A percentile compares a stretch with the other conserved stretches of the same genome.
Evolutionary conservation across 805 yeast species (phyloP).

Genomic region (Candida manassasensis): DNA sequence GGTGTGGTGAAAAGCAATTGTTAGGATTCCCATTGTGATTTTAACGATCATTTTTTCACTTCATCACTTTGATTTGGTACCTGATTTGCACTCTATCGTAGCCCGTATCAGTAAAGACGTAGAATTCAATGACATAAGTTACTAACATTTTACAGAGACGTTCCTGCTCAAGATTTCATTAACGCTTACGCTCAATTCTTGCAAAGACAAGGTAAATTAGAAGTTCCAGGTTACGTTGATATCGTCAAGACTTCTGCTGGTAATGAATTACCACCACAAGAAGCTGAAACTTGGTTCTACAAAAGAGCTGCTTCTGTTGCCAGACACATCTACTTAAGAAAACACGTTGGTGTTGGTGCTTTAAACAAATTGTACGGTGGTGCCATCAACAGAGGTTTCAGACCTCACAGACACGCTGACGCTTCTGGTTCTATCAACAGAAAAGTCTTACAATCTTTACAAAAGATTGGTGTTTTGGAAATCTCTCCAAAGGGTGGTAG

Average conservation of each 20-base stretch:
- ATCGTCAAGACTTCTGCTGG: conserved; percentile 98
- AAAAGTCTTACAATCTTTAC: conserved; percentile 95
- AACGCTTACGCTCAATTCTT: conserved; percentile 99
- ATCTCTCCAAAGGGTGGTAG: conserved; percentile 98
- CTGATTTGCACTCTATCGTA: conserved; percentile 1
- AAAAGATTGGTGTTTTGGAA: conserved; percentile 96
- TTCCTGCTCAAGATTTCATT: conserved; percentile 99
- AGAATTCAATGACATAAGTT: not conserved
- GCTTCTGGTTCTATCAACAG: conserved; percentile 99
- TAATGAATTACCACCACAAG: conserved; percentile 99
- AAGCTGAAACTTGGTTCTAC: conserved; percentile 99
- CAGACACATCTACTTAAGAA: conserved; percentile 99
- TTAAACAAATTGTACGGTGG: conserved; percentile 99
- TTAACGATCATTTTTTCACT: not conserved
- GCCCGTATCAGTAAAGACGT: conserved; percentile 1
- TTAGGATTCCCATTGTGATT: not conserved
- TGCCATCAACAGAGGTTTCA: conserved; percentile 97
- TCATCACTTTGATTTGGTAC: not conserved
- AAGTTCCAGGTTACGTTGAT: conserved; percentile 99
- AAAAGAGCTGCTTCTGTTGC: conserved; percentile 99
- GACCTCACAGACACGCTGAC: conserved; percentile 97
- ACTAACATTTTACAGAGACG: conserved; percentile 70
- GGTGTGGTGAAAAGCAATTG: not conserved
- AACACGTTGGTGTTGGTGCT: conserved; percentile 98
- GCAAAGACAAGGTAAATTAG: conserved; percentile 99